phyloP scores from a whole-genome alignment of 108 stramenopile species.

The Cylindrotheca closterium region DNA sequence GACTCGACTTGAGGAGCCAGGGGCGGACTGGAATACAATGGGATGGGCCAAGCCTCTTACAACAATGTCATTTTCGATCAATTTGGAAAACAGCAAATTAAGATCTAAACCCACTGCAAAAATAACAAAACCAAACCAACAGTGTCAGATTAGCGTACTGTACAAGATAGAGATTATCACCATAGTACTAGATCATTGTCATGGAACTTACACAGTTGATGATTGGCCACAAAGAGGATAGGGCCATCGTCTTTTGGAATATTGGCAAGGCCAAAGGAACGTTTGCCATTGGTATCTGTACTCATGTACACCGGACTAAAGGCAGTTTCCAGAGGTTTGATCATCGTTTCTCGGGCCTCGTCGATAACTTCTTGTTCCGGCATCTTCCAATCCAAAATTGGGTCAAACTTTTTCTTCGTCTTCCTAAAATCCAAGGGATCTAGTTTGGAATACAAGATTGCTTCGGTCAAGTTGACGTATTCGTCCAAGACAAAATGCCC shows the following conservation, averaged over 20 bases:
- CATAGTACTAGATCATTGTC: background rate
- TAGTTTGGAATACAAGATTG: constrained; percentile 72
- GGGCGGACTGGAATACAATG: constrained; percentile 45
- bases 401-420: constrained; percentile 53
- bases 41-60: constrained; percentile 88
- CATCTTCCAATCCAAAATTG: constrained; percentile 72
- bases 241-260: constrained; percentile 62
- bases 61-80: constrained; percentile 58
- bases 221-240: constrained; percentile 87
- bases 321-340: constrained; percentile 57
- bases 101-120: constrained; percentile 58
- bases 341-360: constrained; percentile 39
- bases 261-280: constrained; percentile 57
- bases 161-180: background rate
- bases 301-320: constrained; percentile 82
- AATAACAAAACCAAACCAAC: background rate
- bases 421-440: constrained; percentile 55
- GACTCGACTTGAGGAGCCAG: constrained; percentile 16
- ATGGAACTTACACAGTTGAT: constrained; percentile 70
- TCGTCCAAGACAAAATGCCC: constrained; percentile 84
- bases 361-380: constrained; percentile 59
- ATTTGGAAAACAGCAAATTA: constrained; percentile 60
- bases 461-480: constrained; percentile 83
- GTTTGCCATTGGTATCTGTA: constrained; percentile 63
- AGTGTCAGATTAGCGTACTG: background rate